Base-by-base conservation (phyloP, 2,329 filamentous ascomycete genomes). In the Corinectria fuckeliana region DNA sequence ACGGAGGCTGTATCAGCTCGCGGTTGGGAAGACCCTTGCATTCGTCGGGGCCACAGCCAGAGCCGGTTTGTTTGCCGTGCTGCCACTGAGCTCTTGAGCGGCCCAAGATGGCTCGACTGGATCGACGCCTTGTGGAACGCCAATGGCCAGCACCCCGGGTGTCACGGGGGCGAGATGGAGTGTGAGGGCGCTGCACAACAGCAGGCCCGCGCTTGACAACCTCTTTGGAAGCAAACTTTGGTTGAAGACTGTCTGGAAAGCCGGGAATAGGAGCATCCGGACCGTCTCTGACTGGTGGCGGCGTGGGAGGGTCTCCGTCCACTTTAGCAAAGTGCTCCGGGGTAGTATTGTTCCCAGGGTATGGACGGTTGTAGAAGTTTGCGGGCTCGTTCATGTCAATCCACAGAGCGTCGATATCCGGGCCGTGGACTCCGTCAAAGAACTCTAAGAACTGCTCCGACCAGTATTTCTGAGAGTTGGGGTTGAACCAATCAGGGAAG, bases 371-470 rank as follows among this genome's bases (percentile, higher is more conserved):
- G 66, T 69, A 75, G 49, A 75, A 75, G 65, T 74, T 75, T 21
- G 71, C 64, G 0, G 72, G 71, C 21, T 75, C 72, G 80, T 84
- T 81, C 84, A 87, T 87, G 69, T 91, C 89, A 56, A 91, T 91
- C 88, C 90, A 93, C 1, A 93, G 77, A 1, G 83, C 91, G 62
- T 93, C 91, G 48, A 93, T 88, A 64, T 93, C 85, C 5, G 93
- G 81, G 11, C 91, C 91, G 1, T 77, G 81, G 0, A 85, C 77
- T 0, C 85, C 76, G 57, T 82, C 75, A 74, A 93, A 92, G 77
- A 91, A 91, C 0, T 71, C 72, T 1, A 68, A 69, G 65, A 94
- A 89, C 68, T 93, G 85, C 2, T 81, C 79, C 48, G 84, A 85
- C 91, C 91, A 94, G 74, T 87, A 95, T 1, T 77, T 67, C 53